Conservation (phyloP, 1,139 yeast genomes). For the Blastobotrys arbuscula region DNA sequence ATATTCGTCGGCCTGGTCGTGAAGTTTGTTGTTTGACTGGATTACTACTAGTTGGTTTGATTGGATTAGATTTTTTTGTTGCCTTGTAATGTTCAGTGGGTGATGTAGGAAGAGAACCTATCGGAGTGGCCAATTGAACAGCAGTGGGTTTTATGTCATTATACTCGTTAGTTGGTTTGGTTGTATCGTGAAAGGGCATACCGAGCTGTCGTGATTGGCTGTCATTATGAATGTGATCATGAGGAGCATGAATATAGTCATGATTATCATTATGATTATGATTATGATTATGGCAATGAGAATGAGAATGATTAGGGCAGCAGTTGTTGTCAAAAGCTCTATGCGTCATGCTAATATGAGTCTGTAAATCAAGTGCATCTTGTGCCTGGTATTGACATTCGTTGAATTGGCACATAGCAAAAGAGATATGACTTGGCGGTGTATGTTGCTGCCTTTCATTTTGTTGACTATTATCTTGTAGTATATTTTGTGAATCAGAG, state of each 20-base stretch:
- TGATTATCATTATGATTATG: not conserved
- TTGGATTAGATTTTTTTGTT: no score
- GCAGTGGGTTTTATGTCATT: not conserved
- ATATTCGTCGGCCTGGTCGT: not conserved
- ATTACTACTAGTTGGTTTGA: no score
- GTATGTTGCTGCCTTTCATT: not conserved
- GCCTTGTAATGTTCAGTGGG: no score
- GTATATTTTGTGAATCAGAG: no score
- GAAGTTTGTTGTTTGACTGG: not conserved
- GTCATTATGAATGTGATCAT: not conserved
- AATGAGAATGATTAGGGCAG: not conserved
- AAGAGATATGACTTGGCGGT: constrained; percentile 14
- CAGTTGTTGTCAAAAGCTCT: constrained; percentile 15
- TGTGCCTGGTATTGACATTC: constrained; percentile 54
- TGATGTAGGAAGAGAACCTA: not conserved
- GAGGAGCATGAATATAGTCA: not conserved
- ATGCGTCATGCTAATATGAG: constrained; percentile 45
- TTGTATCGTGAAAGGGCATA: not conserved
- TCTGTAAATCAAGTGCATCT: constrained; percentile 48
- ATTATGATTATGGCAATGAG: not conserved
- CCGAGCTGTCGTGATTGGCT: not conserved
- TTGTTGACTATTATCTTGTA: no score
- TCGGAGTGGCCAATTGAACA: not conserved
- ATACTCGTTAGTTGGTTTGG: not conserved
- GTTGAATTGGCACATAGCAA: constrained; percentile 63